Conservation (phyloP, 192 early-diverging fungal species). For the Backusella macrospora region DNA sequence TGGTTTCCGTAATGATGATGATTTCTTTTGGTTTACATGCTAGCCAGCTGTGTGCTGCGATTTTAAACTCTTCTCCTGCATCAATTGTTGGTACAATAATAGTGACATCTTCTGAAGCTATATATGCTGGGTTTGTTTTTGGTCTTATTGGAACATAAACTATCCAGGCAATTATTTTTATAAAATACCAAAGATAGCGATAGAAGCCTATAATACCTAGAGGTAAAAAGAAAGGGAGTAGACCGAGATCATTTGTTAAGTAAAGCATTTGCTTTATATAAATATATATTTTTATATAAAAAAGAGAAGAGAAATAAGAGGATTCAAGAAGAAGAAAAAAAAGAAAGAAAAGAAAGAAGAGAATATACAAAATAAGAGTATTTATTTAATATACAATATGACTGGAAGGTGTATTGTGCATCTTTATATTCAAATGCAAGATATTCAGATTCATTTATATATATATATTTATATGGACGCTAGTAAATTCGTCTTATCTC, state of each 20-base stretch:
- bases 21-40: slow-evolving; percentile 54
- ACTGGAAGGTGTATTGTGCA: background rate
- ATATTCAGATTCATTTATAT: background rate
- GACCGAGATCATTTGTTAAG: slow-evolving; percentile 51
- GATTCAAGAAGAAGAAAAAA: background rate
- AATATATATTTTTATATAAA: background rate
- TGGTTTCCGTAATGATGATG: slow-evolving; percentile 56
- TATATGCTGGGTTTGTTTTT: slow-evolving; percentile 45
- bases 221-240: slow-evolving; percentile 59
- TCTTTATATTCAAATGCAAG: slow-evolving; percentile 10
- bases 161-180: slow-evolving; percentile 55
- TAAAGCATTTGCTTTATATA: slow-evolving; percentile 49
- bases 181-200: slow-evolving; percentile 61
- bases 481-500: background rate
- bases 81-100: slow-evolving; percentile 67
- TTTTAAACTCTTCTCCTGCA: slow-evolving; percentile 63
- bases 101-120: slow-evolving; percentile 52
- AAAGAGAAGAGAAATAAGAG: background rate
- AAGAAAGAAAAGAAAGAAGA: background rate
- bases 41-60: slow-evolving; percentile 58
- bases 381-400: background rate
- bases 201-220: slow-evolving; percentile 63
- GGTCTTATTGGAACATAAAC: slow-evolving; percentile 58
- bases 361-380: background rate
- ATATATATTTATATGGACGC: background rate